Evolutionary conservation across 176 grass and related monocot genomes (phyloP), one percentile per base, ranked within the genome.

Genomic region (Zoysia pacifica): DNA sequence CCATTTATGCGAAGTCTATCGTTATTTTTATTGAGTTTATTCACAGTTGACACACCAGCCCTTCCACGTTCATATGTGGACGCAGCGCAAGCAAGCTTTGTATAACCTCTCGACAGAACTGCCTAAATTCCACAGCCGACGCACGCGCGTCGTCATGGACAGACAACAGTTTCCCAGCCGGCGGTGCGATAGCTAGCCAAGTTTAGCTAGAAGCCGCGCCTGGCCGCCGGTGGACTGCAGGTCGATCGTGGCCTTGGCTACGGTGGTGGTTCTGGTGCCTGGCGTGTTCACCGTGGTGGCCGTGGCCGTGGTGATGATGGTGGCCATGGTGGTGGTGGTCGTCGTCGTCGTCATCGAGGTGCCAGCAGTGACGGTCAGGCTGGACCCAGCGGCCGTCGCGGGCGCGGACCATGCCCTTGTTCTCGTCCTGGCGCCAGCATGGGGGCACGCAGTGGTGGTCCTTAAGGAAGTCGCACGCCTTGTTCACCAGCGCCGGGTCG

Each of bases 401-500:
- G 1, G 70, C 45, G 45, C 86, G 82, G 6, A 91, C 77, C 88
- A 97, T 93, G 80, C 93, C 93, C 67, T 93, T 97, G 90, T 97
- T 97, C 88, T 91, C 77, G 65, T 93, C 90, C 81, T 97, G 93
- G 64, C 93, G 76, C 90, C 93, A 97, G 74, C 20, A 89, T 0
- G 93, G 88, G 0, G 90, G 93, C 72, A 97, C 90, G 77, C 83
- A 62, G 74, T 91, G 88, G 74, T 97, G 93, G 37, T 89, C 83
- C 44, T 91, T 89, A 19, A 97, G 86, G 82, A 97, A 97, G 72
- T 93, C 86, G 46, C 77, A 82, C 5, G 88, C 86, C 86, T 97
- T 97, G 88, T 97, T 97, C 69, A 97, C 90, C 77, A 97, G 69
- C 78, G 93, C 93, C 39, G 88, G 93, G 74, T 97, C 93, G 28